Base-by-base conservation (phyloP, 106 monocot genomes). In the Cymbidium sinense region DNA sequence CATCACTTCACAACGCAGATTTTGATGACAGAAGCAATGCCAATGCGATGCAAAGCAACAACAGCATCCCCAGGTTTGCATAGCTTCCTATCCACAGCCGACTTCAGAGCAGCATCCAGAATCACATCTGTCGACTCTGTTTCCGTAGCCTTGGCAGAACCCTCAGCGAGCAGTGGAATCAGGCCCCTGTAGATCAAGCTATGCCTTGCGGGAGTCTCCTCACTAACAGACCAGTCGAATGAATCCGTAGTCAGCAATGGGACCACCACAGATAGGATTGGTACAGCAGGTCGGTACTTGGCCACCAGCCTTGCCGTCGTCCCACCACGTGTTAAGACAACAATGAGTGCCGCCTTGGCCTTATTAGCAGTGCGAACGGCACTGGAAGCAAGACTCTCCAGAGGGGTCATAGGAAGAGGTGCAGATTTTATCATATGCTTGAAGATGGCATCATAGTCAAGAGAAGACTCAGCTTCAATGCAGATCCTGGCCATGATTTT, bases 401-500 rank as follows among this genome's bases (percentile, higher is more conserved):
- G 43, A 1, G 87, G 88, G 76, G 83, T 86, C 88, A 89, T 89
- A 2, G 88, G 88, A 8, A 89, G 76, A 7, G 88, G 83, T 0
- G 83, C 61, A 0, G 82, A 52, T 20, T 17, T 64, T 13, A 86
- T 83, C 64, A 82, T 85, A 43, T 77, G 81, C 73, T 89, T 89
- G 78, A 81, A 86, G 39, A 89, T 78, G 64, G 83, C 78, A 17
- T 69, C 81, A 37, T 86, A 86, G 81, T 89, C 88, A 1, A 89
- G 77, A 31, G 78, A 86, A 64, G 85, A 80, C 72, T 89, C 88
- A 0, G 88, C 88, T 41, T 89, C 86, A 13, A 89, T 77, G 76
- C 88, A 89, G 70, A 89, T 89, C 44, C 43, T 77, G 27, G 88
- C 83, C 88, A 89, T 89, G 78, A 67, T 79, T 44, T 81, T 80